A percentile compares a stretch with the other conserved stretches of the same genome.
Evolutionary conservation across 305 asterid genomes (phyloP).

Genomic region (Fraxinus sp.): DNA sequence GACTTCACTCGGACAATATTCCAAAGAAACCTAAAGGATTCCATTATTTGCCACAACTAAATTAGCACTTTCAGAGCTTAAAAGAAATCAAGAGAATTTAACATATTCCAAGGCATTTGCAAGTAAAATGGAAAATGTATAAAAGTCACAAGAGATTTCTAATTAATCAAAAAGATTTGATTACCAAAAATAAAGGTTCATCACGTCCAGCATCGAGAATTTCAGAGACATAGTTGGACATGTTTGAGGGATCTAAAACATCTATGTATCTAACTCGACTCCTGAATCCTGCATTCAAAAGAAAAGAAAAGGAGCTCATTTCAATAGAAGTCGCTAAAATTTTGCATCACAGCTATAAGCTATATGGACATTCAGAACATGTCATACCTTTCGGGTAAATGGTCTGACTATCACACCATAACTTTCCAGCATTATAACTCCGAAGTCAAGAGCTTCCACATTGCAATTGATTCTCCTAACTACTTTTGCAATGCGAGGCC

Average conservation of each 20-base stretch:
- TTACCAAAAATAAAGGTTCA: constrained; percentile 88
- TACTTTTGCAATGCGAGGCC: constrained; percentile 97
- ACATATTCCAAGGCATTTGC: background rate
- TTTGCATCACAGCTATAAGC: constrained; percentile 12
- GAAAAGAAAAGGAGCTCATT: constrained; percentile 18
- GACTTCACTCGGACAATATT: constrained; percentile 72
- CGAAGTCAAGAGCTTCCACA: constrained; percentile 70
- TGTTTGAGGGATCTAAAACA: constrained; percentile 68
- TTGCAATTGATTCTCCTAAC: constrained; percentile 84
- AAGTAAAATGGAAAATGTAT: background rate
- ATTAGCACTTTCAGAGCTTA: background rate
- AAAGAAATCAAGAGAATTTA: background rate
- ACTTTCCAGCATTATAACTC: constrained; percentile 55
- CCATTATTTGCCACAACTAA: constrained; percentile 1
- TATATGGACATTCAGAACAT: constrained; percentile 13
- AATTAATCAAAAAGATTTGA: constrained; percentile 3
- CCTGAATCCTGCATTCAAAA: constrained; percentile 72
- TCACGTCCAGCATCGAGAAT: constrained; percentile 76
- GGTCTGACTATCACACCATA: constrained; percentile 88
- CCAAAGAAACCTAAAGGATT: constrained; percentile 63
- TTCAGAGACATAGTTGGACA: constrained; percentile 78
- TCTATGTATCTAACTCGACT: constrained; percentile 83
- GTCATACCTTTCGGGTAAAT: constrained; percentile 80
- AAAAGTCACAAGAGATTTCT: background rate
- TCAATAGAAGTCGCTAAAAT: constrained; percentile 7